Conservation (phyloP, 352 stramenopile species). For the Globisporangium rhizosaccharum region DNA sequence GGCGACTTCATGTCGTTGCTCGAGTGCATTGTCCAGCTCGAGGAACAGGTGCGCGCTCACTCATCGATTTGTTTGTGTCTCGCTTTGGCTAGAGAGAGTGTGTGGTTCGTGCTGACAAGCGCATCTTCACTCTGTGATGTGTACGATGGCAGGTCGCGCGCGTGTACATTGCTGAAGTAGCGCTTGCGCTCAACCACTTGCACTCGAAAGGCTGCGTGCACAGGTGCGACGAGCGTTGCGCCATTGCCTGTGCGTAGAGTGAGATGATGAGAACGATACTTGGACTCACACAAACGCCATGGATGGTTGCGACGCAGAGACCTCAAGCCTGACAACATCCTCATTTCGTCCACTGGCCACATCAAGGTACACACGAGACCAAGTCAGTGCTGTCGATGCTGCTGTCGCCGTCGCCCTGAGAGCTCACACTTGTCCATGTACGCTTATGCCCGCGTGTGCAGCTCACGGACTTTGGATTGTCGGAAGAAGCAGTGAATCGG, state of each 20-base stretch:
- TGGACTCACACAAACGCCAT: neutral
- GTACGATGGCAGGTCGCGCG: slow-evolving; percentile 52
- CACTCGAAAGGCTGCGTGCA: slow-evolving; percentile 84
- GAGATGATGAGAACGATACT: too few relatives aligned
- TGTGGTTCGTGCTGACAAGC: neutral
- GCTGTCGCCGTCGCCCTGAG: neutral
- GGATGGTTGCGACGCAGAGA: slow-evolving; percentile 38
- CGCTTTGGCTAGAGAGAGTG: neutral
- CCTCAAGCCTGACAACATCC: slow-evolving; percentile 88
- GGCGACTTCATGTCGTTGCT: slow-evolving; percentile 89
- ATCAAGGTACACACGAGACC: slow-evolving; percentile 54
- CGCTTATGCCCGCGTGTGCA: slow-evolving; percentile 11
- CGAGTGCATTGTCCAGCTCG: slow-evolving; percentile 83
- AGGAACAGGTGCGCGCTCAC: slow-evolving; percentile 55
- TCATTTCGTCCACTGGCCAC: slow-evolving; percentile 83
- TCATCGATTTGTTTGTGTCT: neutral
- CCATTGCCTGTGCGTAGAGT: neutral
- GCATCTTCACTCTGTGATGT: neutral
- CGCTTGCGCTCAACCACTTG: slow-evolving; percentile 81
- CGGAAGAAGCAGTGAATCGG: slow-evolving; percentile 64
- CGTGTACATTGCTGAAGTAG: slow-evolving; percentile 86
- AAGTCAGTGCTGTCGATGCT: neutral
- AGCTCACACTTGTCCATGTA: neutral
- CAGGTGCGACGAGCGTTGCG: slow-evolving; percentile 23
- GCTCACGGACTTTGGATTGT: slow-evolving; percentile 85